Evolutionary conservation across 2,329 filamentous ascomycete genomes (phyloP), one percentile per base, ranked within the genome.

Genomic region (Amauroascus niger): DNA sequence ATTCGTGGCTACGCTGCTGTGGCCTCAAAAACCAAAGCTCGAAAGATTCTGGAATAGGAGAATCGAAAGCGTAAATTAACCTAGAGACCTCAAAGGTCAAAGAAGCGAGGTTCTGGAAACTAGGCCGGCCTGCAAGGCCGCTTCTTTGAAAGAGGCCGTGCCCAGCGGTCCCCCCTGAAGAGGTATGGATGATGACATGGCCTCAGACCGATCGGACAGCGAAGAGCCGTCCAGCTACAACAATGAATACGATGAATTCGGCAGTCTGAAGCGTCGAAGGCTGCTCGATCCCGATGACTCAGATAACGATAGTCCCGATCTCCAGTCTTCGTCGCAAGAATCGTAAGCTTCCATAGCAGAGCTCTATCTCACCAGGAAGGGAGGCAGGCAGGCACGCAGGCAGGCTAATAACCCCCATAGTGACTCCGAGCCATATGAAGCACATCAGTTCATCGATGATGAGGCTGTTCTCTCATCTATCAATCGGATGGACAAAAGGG

Each of bases 401-500:
- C 24, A 16, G 8, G 14, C 51, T 53, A 28, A 53, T 24, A 32
- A 22, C 7, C 6, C 6, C 26, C 2, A 41, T 39, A 56, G 54
- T 6, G 48, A 51, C 24, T 40, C 48, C 39, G 55, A 55, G 41
- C 52, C 39, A 18, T 50, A 55, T 22, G 39, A 53, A 28, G 50
- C 33, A 20, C 45, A 52, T 18, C 45, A 56, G 43, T 51, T 52
- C 13, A 46, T 53, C 26, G 56, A 56, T 40, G 56, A 55, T 39
- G 56, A 58, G 13, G 56, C 53, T 24, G 46, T 55, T 16, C 28
- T 56, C 32, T 51, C 50, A 41, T 48, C 49, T 24, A 49, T 55
- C 48, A 33, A 56, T 40, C 24, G 62, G 26, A 43, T 47, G 40
- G 51, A 45, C 7, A 55, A 51, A 55, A 46, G 62, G n/a, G n/a